phyloP scores from a whole-genome alignment of 129 eudicot genomes.

The Deinandra increscens region DNA sequence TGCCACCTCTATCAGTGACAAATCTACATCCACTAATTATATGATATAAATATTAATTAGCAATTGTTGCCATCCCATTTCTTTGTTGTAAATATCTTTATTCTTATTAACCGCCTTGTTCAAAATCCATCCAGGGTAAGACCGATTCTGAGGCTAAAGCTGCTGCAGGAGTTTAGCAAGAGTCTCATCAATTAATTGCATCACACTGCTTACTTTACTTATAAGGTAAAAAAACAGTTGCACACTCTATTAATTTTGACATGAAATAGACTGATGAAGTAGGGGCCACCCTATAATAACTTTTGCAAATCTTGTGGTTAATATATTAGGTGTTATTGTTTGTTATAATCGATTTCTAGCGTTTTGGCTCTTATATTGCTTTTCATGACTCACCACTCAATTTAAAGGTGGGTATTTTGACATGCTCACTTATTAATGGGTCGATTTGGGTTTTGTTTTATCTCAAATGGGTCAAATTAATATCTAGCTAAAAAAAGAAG shows the following conservation, averaged over 20 bases:
- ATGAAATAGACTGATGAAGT: conserved; percentile 1
- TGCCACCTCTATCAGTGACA: neutral
- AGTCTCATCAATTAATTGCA: conserved; percentile 10
- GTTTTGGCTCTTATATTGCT: neutral
- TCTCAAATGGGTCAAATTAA: neutral
- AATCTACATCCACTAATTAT: neutral
- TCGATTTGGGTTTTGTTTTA: neutral
- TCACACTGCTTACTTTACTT: conserved; percentile 26
- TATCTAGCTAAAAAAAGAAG: neutral
- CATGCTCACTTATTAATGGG: neutral
- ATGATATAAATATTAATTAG: neutral
- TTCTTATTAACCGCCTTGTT: conserved; percentile 9
- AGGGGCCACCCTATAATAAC: neutral
- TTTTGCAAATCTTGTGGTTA: neutral
- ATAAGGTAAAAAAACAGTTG: conserved; percentile 30
- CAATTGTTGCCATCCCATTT: conserved; percentile 4
- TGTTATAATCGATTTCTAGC: conserved; percentile 3
- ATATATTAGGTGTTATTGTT: neutral
- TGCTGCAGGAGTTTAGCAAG: conserved; percentile 67
- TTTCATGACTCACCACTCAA: neutral
- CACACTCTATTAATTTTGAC: conserved; percentile 1
- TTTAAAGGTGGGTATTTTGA: neutral
- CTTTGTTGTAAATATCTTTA: neutral
- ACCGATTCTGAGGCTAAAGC: conserved; percentile 63
- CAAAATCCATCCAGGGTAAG: conserved; percentile 56